A percentile compares a stretch with the other conserved stretches of the same genome.
phyloP scores from a whole-genome alignment of 495 filamentous ascomycete species.

The Penicillium antarcticum region DNA sequence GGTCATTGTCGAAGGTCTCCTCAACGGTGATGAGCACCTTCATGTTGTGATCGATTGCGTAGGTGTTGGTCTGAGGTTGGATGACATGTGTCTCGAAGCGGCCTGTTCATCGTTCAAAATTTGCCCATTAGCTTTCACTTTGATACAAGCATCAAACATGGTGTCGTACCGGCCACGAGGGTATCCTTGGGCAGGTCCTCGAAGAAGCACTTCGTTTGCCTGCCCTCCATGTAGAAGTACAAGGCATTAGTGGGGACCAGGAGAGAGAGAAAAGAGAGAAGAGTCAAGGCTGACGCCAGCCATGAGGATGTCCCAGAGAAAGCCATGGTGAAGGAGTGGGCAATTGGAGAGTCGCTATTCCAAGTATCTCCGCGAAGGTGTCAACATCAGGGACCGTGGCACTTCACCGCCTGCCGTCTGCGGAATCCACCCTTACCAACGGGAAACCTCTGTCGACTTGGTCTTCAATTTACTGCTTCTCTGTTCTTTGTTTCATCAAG shows the following conservation, averaged over 20 bases:
- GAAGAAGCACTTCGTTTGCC: constrained; percentile 76
- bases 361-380: constrained; percentile 16
- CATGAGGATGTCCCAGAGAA: constrained; percentile 34
- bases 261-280: constrained; percentile 42
- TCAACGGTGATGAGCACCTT: constrained; percentile 89
- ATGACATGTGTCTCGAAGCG: constrained; percentile 82
- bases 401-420: constrained; percentile 22
- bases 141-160: background rate
- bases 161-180: constrained; percentile 73
- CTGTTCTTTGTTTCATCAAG: constrained; percentile 1
- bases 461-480: constrained; percentile 12
- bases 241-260: constrained; percentile 69
- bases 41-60: constrained; percentile 65
- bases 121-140: background rate
- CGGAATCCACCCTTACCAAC: constrained; percentile 14
- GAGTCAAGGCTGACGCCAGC: constrained; percentile 33
- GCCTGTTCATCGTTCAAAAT: constrained; percentile 39
- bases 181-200: constrained; percentile 99
- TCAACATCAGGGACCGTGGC: constrained; percentile 13
- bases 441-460: constrained; percentile 18
- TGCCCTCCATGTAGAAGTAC: constrained; percentile 93
- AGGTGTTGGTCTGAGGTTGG: constrained; percentile 59
- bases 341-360: constrained; percentile 12
- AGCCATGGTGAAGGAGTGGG: constrained; percentile 26
- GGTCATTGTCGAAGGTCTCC: constrained; percentile 97